Conservation (phyloP, 768 basidiomycete species). For the Termitomyces bulborhizus region DNA sequence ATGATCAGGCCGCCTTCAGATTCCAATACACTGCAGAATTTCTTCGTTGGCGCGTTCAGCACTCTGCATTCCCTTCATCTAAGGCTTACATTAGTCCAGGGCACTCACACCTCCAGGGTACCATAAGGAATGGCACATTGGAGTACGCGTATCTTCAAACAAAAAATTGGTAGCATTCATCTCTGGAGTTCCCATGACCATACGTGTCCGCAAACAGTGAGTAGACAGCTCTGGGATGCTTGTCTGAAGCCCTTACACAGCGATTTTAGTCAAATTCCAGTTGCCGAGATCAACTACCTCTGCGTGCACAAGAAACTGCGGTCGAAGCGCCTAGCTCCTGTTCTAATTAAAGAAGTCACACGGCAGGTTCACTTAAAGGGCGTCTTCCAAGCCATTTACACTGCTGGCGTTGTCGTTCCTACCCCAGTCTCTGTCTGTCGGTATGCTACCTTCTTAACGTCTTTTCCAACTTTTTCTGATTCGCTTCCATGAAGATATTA, state of each 20-base stretch:
- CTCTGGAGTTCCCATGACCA: conserved; percentile 80
- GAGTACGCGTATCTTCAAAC: conserved; percentile 85
- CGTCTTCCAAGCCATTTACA: conserved; percentile 97
- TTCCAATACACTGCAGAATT: conserved; percentile 97
- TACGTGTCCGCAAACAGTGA: conserved; percentile 83
- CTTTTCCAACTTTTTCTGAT: conserved; percentile 4
- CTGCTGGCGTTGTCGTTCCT: conserved; percentile 87
- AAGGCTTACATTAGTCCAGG: conserved; percentile 37
- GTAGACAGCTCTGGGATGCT: conserved; percentile 17
- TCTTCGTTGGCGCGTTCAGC: conserved; percentile 63
- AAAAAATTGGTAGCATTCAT: conserved; percentile 97
- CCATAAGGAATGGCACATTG: conserved; percentile 91
- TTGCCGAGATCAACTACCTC: conserved; percentile 94
- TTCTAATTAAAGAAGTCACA: conserved; percentile 96
- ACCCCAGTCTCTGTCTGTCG: conserved; percentile 87
- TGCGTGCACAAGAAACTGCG: conserved; percentile 97
- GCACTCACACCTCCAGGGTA: conserved; percentile 94
- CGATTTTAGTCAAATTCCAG: conserved; percentile 36
- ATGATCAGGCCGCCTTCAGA: conserved; percentile 92
- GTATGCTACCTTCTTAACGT: conserved; percentile 30
- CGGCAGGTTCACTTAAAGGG: conserved; percentile 85
- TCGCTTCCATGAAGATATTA: conserved; percentile 53
- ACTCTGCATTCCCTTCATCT: not conserved
- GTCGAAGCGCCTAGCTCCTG: conserved; percentile 90
- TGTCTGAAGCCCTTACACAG: not conserved